Percentiles rank a stretch among this genome's conserved stretches.
These are phyloP conservation scores for Pulveroboletus sp. DNA, from an alignment of 768 basidiomycete genomes.

Conservation along the genomic window DNA sequence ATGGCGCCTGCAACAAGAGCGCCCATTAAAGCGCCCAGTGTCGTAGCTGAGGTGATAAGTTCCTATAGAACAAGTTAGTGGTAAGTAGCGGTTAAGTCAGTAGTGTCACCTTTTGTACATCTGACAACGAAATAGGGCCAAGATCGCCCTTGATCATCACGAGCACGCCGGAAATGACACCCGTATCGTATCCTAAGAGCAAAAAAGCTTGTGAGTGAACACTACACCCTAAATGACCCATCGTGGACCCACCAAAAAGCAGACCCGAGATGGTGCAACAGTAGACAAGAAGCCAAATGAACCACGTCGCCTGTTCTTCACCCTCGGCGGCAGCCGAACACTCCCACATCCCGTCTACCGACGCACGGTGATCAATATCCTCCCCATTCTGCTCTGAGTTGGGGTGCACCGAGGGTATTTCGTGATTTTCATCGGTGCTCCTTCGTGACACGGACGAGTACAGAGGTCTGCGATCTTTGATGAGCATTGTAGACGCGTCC, in stretches of 20 bases:
- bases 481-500: no score
- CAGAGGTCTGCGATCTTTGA: no score
- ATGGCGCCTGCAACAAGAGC: constrained; percentile 66
- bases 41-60: constrained; percentile 78
- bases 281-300: constrained; percentile 74
- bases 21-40: constrained; percentile 72
- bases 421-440: constrained; percentile 2
- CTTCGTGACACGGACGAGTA: no score
- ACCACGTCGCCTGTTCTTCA: constrained; percentile 65
- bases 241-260: constrained; percentile 57
- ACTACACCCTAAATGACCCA: no score
- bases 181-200: constrained; percentile 78
- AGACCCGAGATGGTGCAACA: constrained; percentile 74
- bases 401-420: not conserved
- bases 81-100: no score
- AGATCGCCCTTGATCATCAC: constrained; percentile 70
- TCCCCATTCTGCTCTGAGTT: constrained; percentile 1
- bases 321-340: constrained; percentile 59
- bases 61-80: no score
- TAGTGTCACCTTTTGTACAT: constrained; percentile 66
- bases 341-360: constrained; percentile 54
- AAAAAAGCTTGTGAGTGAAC: not conserved
- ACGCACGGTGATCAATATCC: constrained; percentile 12
- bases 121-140: constrained; percentile 53
- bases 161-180: constrained; percentile 78